Conservation (phyloP, 352 stramenopile species). For the Phytophthora macrochlamydospora region DNA sequence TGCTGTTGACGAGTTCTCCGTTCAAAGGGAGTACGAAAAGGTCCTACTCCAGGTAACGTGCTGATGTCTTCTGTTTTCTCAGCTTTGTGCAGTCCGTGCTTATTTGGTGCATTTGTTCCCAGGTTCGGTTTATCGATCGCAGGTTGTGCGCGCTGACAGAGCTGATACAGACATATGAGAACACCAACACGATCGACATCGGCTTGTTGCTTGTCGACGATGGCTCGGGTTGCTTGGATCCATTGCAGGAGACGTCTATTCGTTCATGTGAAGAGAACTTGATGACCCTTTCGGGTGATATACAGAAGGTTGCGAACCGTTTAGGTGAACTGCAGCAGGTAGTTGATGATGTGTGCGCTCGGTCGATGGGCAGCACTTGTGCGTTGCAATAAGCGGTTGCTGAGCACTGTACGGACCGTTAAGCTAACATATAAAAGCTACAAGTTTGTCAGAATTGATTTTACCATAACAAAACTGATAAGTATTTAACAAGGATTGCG, state of each 20-base stretch:
- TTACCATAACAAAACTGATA: too few species aligned
- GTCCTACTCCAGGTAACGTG: constrained; percentile 30
- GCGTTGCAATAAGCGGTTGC: constrained; percentile 44
- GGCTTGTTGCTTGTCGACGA: constrained; percentile 23
- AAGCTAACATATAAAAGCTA: too few species aligned
- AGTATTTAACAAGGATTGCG: too few species aligned
- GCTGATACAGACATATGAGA: constrained; percentile 38
- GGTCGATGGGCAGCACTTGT: constrained; percentile 43
- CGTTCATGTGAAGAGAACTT: constrained; percentile 14
- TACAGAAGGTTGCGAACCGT: constrained; percentile 21
- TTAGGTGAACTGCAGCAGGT: constrained; percentile 40
- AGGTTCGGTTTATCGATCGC: constrained; percentile 37
- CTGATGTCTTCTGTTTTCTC: constrained; percentile 5
- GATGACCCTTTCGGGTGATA: constrained; percentile 16
- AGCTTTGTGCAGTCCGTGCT: background rate
- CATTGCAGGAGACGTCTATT: constrained; percentile 6
- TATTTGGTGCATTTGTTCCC: background rate
- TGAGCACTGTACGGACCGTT: too few species aligned
- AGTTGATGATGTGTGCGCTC: constrained; percentile 50
- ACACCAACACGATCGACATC: constrained; percentile 45
- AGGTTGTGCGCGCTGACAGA: constrained; percentile 33
- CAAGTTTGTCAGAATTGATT: too few species aligned
- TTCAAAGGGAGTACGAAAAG: constrained; percentile 17
- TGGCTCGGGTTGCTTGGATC: constrained; percentile 6
- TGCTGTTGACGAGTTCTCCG: constrained; percentile 4